Evolutionary conservation across 2,329 filamentous ascomycete genomes (phyloP).

Genomic region (Paecilomyces formosus): DNA sequence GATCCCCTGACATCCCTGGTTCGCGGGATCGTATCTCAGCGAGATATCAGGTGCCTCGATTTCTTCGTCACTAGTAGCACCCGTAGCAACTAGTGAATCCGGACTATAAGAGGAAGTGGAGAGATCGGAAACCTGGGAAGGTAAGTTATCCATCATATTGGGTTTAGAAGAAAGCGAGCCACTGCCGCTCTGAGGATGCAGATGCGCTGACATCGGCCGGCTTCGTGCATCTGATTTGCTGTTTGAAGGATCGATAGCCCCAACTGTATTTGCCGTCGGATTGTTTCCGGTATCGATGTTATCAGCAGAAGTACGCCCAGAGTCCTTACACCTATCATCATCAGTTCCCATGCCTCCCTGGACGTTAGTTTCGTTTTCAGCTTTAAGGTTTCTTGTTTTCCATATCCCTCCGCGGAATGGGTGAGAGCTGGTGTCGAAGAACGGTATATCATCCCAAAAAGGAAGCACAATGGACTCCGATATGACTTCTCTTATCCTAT

Average conservation of each 20-base stretch:
- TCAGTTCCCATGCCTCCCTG: conserved; percentile 24
- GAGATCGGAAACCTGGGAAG: conserved; percentile 52
- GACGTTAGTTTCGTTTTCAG: conserved; percentile 29
- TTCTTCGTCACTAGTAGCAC: conserved; percentile 42
- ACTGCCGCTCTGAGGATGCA: conserved; percentile 13
- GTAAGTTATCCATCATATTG: conserved; percentile 29
- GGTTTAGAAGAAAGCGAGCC: conserved; percentile 19
- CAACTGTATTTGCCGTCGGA: conserved; percentile 25
- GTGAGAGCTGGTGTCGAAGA: conserved; percentile 73
- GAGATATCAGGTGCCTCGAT: not conserved
- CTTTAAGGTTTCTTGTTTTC: conserved; percentile 41
- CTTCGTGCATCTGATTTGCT: conserved; percentile 20
- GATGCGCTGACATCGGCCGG: conserved; percentile 16
- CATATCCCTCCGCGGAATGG: conserved; percentile 80
- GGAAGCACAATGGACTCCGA: conserved; percentile 85
- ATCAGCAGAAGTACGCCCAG: conserved; percentile 16
- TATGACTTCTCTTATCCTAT: conserved; percentile 85
- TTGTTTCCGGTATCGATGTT: conserved; percentile 25
- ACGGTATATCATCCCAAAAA: conserved; percentile 94
- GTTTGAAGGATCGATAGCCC: conserved; percentile 16
- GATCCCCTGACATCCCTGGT: not conserved
- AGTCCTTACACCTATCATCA: conserved; percentile 6
- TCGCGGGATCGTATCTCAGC: not conserved
- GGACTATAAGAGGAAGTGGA: conserved; percentile 57
- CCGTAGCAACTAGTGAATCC: conserved; percentile 59